Base-by-base conservation (phyloP, 176 grass and related monocot genomes). In the Juncus effusus region DNA sequence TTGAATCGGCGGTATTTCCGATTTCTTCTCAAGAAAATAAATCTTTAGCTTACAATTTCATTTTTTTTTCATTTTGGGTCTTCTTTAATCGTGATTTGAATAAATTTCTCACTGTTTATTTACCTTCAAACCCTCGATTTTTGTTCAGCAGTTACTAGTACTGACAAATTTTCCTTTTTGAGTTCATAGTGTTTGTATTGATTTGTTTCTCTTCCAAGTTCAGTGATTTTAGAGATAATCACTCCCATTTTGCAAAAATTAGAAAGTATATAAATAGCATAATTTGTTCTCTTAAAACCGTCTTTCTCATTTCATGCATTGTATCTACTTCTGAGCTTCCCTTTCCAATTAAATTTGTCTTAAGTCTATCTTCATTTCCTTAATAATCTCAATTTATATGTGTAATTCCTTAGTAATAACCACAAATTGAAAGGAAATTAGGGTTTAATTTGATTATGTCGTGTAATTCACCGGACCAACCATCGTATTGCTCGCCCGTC, bases 381-480 rank as follows among this genome's bases (percentile, higher is more conserved):
- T 51, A 47, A 45, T 12, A 36, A 66, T 4, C 15, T 65, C 36
- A 12, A 36, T 51, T 36, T 53, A 47, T 36, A 38, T 56, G 66
- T 49, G 40, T 70, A 36, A 9, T 38, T 70, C 10, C 67, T 13
- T 5, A 57, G 10, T 42, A 5, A 12, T 56, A 53, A 53, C 5
- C 12, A 4, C 41, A 40, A 70, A 58, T 6, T 58, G 14, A 16
- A 3, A 38, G 36, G 5, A 56, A 54, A 56, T 70, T 58, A 10
- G 38, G 38, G 38, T 6, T 16, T 55, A 7, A 38, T 65, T 54
- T 16, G 49, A 42, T 37, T 5, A 97, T 92, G 94, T 92, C 94
- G 86, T 92, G 94, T 75, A 75, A 63, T 64, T 86, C 94, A 7
- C 47, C 88, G 6, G 80, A 92, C 60, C 83, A 85, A 13, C 83